Conservation (phyloP, 1,284 basidiomycete species). For the Cutaneotrichosporon daszewskae region DNA sequence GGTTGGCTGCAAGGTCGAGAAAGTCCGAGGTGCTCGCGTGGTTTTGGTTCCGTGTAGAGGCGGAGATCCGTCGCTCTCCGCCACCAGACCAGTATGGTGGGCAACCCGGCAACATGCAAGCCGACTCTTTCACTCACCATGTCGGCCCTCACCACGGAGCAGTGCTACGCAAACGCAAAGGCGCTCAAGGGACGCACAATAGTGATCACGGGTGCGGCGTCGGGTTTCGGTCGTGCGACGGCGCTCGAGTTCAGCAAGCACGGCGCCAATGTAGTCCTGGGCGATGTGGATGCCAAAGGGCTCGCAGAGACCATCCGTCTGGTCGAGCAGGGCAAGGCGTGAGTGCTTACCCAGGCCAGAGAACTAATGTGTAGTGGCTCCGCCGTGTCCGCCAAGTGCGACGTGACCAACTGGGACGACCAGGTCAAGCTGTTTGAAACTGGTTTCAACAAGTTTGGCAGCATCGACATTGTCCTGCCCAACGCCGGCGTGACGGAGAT, state of each 20-base stretch:
- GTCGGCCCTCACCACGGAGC: slow-evolving; percentile 9
- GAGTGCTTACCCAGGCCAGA: no score
- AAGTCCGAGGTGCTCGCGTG: no score
- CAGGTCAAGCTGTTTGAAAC: slow-evolving; percentile 16
- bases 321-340: no score
- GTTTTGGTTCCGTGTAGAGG: no score
- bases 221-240: slow-evolving; percentile 15
- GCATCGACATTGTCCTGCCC: slow-evolving; percentile 18
- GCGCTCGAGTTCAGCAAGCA: slow-evolving; percentile 14
- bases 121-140: slow-evolving; percentile 2
- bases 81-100: no score
- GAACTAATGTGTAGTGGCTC: not conserved
- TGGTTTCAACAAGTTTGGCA: slow-evolving; percentile 8
- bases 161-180: slow-evolving; percentile 13
- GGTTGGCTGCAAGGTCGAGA: no score
- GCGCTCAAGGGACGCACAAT: slow-evolving; percentile 37
- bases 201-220: slow-evolving; percentile 16
- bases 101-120: no score
- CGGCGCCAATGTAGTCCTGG: slow-evolving; percentile 16
- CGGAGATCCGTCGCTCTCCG: no score
- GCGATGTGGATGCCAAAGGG: slow-evolving; percentile 10
- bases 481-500: slow-evolving; percentile 17
- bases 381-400: slow-evolving; percentile 20
- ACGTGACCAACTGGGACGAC: slow-evolving; percentile 18
- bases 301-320: slow-evolving; percentile 7